Evolutionary conservation across 1,139 yeast genomes (phyloP), one percentile per base, ranked within the genome.

Genomic region (Geotrichum europaeum): DNA sequence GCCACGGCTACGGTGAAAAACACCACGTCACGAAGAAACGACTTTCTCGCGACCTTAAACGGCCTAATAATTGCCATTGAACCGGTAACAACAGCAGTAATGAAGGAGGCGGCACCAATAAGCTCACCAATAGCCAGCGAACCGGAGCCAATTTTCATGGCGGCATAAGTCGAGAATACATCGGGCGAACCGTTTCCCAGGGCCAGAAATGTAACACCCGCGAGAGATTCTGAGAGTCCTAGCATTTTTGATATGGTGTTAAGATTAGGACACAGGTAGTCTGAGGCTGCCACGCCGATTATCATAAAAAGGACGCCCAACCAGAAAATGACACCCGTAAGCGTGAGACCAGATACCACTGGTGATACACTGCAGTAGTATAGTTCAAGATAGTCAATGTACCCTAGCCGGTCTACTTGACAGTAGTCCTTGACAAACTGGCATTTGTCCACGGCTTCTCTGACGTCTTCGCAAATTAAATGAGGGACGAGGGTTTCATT

Each of bases 151-250:
- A 83, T 74, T 50, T 79, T 78, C 83, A 91, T 82, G 5, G 97
- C 96, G 51, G 86, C 85, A 71, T 84, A 89, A 0, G 97, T 90
- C 57, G 95, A 83, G 55, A 91, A 81, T 3, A 94, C 84, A 73
- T 94, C 99, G 0, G 98, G 97, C 0, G 96, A 81, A 10, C 97
- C 94, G 72, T 94, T 94, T 0, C 98, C 98, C 64, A 92, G 78
- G 0, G 99, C 96, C 61, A 94, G 77, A 54, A 92, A 77, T 0
- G 97, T 92, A 67, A 92, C 81, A 0, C 98, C 98, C 3, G 96
- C 88, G 49, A 92, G 76, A 61, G 89, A 84, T 65, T 90, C 95
- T 13, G 94, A 84, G 56, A 92, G 73, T 13, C 84, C 81, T 22
- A 90, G 74, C 55, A 79, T 72, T 36, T 79, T 77, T 10, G 96